phyloP scores from a whole-genome alignment of 176 grass and related monocot genomes.

The Elymus sibiricus region DNA sequence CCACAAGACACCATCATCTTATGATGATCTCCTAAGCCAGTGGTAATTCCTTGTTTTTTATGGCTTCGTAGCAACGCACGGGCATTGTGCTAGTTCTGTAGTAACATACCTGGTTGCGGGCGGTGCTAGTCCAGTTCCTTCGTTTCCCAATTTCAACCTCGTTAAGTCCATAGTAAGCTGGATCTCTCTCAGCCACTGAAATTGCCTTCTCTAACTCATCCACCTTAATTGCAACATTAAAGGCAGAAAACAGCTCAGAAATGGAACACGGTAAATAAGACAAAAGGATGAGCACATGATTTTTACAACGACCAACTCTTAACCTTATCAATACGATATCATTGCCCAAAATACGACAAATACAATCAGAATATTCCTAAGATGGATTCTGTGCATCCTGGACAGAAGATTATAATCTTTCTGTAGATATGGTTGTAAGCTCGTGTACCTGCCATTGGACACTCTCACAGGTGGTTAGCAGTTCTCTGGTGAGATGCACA shows the following conservation, averaged over 20 bases:
- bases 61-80: too few relatives aligned
- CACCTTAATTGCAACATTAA: slow-evolving; percentile 48
- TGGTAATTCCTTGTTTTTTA: too few relatives aligned
- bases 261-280: neutral
- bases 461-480: slow-evolving; percentile 80
- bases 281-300: neutral
- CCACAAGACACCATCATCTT: too few relatives aligned
- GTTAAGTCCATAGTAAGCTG: slow-evolving; percentile 84
- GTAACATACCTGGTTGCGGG: slow-evolving; percentile 61
- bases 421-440: neutral
- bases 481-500: slow-evolving; percentile 81
- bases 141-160: slow-evolving; percentile 77
- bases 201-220: slow-evolving; percentile 91
- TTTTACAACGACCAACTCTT: neutral
- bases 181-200: slow-evolving; percentile 69
- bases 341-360: neutral
- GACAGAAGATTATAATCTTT: neutral
- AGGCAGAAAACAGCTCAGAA: neutral
- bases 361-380: neutral
- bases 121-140: slow-evolving; percentile 62
- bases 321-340: neutral
- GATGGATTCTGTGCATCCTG: neutral
- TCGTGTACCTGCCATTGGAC: slow-evolving; percentile 77
- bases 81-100: too few relatives aligned
- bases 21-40: too few relatives aligned